Evolutionary conservation across 139 green algal species (phyloP), one percentile per base, ranked within the genome.

Genomic region (Edaphochlamys debaryana): DNA sequence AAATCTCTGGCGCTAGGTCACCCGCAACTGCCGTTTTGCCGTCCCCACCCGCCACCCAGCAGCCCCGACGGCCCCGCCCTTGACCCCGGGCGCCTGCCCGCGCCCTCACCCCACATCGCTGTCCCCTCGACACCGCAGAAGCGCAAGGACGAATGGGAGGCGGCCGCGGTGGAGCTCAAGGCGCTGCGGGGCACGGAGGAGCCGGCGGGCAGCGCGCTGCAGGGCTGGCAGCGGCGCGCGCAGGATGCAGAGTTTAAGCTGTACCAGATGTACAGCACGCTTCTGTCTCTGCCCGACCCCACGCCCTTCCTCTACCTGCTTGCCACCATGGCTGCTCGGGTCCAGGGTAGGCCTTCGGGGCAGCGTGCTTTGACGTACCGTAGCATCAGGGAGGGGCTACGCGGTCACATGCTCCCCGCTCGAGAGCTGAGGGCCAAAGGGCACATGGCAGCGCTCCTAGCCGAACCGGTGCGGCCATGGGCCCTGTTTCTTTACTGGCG

Each of bases 161-260:
- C 52, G 48, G 64, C 85, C 3, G 86, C 79, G 54, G 58, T 45
- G 15, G 50, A 80, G 42, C 68, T 89, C 5, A 81, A 86, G n/a
- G 36, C 5, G 8, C 69, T 86, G 36, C n/a, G 68, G n/a, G 37
- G 48, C 36, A 36, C 34, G 40, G 79, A 79, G 25, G 72, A 76
- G 25, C 29, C 45, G 22, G 13, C 45, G 13, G 27, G 48, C 41
- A 52, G 19, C 4, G 71, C 34, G 23, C 23, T 52, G 45, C 74
- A 72, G 50, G 48, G 69, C 11, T 90, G 80, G 86, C 79, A 90
- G 81, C 72, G 83, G 5, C 60, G 86, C 3, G 86, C 86, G 19
- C 82, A 87, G 70, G 69, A 85, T 37, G 58, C 86, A 20, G 86
- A 90, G 80, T 85, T 85, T 69, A 67, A 87, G 60, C 80, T 87